Conservation (phyloP, 441 rosid species). For the Hura crepitans region DNA sequence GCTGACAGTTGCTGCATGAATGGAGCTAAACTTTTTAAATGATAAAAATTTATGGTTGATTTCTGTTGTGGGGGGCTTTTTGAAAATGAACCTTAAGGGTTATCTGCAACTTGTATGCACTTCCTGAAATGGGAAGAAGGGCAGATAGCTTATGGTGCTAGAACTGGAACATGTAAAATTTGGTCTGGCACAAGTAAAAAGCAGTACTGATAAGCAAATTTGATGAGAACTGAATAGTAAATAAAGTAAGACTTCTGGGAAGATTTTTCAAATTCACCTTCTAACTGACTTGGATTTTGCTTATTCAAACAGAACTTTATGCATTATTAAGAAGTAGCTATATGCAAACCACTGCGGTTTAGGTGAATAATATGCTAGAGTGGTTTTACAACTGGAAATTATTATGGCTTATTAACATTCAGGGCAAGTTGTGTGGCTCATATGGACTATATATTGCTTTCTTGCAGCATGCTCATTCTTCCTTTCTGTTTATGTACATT, state of each 20-base stretch:
- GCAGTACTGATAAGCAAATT: not conserved
- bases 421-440: conserved; percentile 24
- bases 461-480: conserved; percentile 77
- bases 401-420: not conserved
- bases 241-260: not conserved
- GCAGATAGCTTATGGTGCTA: not conserved
- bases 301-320: not conserved
- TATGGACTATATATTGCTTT: conserved; percentile 24
- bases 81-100: not conserved
- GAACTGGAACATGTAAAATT: not conserved
- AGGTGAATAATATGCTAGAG: not conserved
- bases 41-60: not conserved
- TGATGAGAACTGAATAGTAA: not conserved
- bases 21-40: not conserved
- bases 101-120: not conserved
- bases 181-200: not conserved
- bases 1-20: not conserved
- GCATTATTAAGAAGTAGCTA: not conserved
- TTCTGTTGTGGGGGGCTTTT: not conserved
- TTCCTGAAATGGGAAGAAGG: not conserved
- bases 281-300: conserved; percentile 7
- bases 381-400: not conserved
- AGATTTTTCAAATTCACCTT: not conserved
- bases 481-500: conserved; percentile 52
- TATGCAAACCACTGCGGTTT: not conserved